A percentile compares a stretch with the other conserved stretches of the same genome.
Conservation (phyloP, 2,329 filamentous ascomycete genomes). For the Daldinia sp. region DNA sequence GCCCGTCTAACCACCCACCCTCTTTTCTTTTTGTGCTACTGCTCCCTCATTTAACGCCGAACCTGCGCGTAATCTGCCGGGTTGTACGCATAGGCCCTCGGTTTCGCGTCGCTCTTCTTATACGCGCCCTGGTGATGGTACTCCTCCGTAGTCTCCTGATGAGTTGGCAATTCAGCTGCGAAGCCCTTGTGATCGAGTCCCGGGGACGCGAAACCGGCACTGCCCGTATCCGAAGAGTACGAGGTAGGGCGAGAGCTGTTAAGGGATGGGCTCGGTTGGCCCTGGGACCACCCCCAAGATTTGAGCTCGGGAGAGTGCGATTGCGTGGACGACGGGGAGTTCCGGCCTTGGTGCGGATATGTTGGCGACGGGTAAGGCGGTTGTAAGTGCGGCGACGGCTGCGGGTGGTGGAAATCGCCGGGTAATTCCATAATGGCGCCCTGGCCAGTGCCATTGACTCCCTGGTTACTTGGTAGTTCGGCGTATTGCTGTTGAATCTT, state of each 20-base stretch:
- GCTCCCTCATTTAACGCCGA: slow-evolving; percentile 16
- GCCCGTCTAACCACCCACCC: slow-evolving; percentile 9
- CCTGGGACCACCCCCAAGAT: slow-evolving; percentile 59
- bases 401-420: slow-evolving; percentile 62
- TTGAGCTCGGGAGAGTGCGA: slow-evolving; percentile 51
- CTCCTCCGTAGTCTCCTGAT: slow-evolving; percentile 62
- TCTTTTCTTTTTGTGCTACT: not conserved
- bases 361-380: slow-evolving; percentile 51
- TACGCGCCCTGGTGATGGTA: slow-evolving; percentile 44
- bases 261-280: slow-evolving; percentile 50
- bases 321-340: slow-evolving; percentile 48
- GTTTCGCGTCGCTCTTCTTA: slow-evolving; percentile 9
- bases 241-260: slow-evolving; percentile 54
- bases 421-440: slow-evolving; percentile 56
- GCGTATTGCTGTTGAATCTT: slow-evolving; percentile 48
- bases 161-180: slow-evolving; percentile 60
- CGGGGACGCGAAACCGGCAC: slow-evolving; percentile 54
- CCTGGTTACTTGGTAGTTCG: slow-evolving; percentile 56
- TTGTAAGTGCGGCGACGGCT: slow-evolving; percentile 49
- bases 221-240: slow-evolving; percentile 50
- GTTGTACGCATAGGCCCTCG: slow-evolving; percentile 53
- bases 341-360: slow-evolving; percentile 44
- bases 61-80: slow-evolving; percentile 55
- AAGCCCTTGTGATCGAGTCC: slow-evolving; percentile 57
- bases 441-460: slow-evolving; percentile 20